phyloP scores from a whole-genome alignment of 805 yeast species.

The Monosporozyma aquatica region DNA sequence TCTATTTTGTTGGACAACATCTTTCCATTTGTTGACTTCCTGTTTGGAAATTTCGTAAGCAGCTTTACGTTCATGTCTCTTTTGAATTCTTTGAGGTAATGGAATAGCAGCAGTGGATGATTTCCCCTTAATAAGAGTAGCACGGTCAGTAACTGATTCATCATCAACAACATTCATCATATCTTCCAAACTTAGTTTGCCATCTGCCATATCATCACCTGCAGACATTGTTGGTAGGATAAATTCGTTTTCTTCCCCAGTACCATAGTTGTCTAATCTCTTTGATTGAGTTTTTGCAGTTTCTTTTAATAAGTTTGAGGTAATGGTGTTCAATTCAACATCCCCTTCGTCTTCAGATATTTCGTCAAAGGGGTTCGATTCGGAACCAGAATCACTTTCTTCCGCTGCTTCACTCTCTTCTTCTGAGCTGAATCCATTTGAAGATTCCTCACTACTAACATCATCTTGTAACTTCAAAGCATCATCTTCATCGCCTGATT shows the following conservation, averaged over 20 bases:
- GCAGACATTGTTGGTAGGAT: conserved; percentile 45
- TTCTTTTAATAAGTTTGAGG: conserved; percentile 30
- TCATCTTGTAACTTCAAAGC: conserved; percentile 19
- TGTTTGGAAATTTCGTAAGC: conserved; percentile 85
- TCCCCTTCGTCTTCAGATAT: conserved; percentile 42
- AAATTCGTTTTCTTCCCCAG: conserved; percentile 59
- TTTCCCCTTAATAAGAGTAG: conserved; percentile 37
- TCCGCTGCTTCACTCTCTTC: conserved; percentile 8
- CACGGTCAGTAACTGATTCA: conserved; percentile 39
- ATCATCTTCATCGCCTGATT: conserved; percentile 12
- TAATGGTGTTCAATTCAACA: conserved; percentile 44
- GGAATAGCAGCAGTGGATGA: conserved; percentile 61
- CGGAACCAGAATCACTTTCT: conserved; percentile 19
- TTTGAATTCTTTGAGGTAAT: conserved; percentile 75
- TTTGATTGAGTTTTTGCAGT: conserved; percentile 32
- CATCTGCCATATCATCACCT: conserved; percentile 10
- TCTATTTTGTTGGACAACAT: conserved; percentile 66
- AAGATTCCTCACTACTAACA: conserved; percentile 11
- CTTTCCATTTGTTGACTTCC: conserved; percentile 84
- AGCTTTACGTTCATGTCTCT: conserved; percentile 75
- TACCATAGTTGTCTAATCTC: conserved; percentile 43
- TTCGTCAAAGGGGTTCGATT: conserved; percentile 30
- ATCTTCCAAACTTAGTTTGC: conserved; percentile 56
- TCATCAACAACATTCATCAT: conserved; percentile 63
- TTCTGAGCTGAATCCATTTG: conserved; percentile 10